Evolutionary conservation across 805 yeast species (phyloP).

Genomic region (Peterozyma toletana): DNA sequence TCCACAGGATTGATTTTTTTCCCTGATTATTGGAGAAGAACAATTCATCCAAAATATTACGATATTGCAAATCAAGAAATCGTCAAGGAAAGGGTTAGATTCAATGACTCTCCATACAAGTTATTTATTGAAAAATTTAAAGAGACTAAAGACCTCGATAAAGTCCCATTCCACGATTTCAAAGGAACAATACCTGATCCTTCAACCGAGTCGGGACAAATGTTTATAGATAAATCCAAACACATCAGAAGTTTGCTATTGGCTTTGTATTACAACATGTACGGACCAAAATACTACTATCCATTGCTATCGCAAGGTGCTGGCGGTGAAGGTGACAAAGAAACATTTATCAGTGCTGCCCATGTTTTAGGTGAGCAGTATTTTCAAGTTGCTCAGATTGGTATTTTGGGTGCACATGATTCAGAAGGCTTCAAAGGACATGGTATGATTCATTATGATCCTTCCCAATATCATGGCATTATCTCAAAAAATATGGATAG

Average conservation of each 20-base stretch:
- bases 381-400: conserved; percentile 42
- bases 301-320: conserved; percentile 53
- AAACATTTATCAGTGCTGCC: conserved; percentile 69
- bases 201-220: conserved; percentile 66
- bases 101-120: conserved; percentile 8
- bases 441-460: conserved; percentile 52
- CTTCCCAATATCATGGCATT: conserved; percentile 29
- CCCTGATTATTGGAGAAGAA: conserved; percentile 76
- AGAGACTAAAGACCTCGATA: conserved; percentile 11
- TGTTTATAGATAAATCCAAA: conserved; percentile 47
- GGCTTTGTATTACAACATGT: conserved; percentile 57
- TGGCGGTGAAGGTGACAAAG: conserved; percentile 76
- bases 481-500: conserved; percentile 8
- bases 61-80: conserved; percentile 17
- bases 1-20: conserved; percentile 52
- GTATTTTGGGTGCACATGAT: conserved; percentile 19
- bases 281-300: conserved; percentile 55
- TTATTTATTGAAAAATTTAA: conserved; percentile 11
- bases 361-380: conserved; percentile 38
- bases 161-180: conserved; percentile 52
- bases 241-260: conserved; percentile 54
- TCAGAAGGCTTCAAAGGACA: conserved; percentile 34
- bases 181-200: conserved; percentile 64
- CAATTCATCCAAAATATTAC: conserved; percentile 56
- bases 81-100: conserved; percentile 12